A percentile compares a stretch with the other conserved stretches of the same genome.
These are phyloP conservation scores for Coprinellus micaceus DNA, from an alignment of 768 basidiomycete species.

Conservation along the genomic window DNA sequence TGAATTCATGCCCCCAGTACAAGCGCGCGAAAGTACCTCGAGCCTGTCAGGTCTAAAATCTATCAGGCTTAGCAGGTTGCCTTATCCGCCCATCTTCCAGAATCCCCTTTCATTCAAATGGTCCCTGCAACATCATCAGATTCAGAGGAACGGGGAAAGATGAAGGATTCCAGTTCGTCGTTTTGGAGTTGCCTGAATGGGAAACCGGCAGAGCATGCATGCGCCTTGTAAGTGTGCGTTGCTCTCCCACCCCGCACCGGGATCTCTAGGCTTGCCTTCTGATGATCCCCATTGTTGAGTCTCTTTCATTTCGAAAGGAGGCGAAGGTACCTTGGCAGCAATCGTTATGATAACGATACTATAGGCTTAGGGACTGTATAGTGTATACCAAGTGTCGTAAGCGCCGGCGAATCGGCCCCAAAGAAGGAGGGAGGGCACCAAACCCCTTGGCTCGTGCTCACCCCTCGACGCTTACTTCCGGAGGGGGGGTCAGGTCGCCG, in stretches of 20 bases:
- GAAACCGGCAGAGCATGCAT: not conserved
- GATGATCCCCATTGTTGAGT: too few relatives aligned
- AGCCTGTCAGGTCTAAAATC: slow-evolving; percentile 4
- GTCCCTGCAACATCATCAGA: too few relatives aligned
- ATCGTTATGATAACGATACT: too few relatives aligned
- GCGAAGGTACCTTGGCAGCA: too few relatives aligned
- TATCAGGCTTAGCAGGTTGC: slow-evolving; percentile 1
- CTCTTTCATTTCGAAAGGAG: too few relatives aligned
- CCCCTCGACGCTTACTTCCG: not conserved
- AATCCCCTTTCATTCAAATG: not conserved
- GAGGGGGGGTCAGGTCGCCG: slow-evolving; percentile 2
- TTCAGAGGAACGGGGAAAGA: not conserved
- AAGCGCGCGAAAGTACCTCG: slow-evolving; percentile 1
- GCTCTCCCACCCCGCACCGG: not conserved
- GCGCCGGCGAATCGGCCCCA: not conserved
- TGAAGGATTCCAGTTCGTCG: not conserved
- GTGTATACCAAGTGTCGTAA: not conserved
- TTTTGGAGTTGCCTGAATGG: not conserved
- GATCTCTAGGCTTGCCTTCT: not conserved
- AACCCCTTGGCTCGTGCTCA: not conserved
- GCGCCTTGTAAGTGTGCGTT: too few relatives aligned
- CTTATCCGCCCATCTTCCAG: not conserved
- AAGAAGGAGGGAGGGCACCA: not conserved
- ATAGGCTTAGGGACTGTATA: too few relatives aligned
- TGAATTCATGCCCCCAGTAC: not conserved